Percentiles rank a stretch among this genome's conserved stretches.
phyloP scores from a whole-genome alignment of 768 basidiomycete genomes.

The Chiua virens region DNA sequence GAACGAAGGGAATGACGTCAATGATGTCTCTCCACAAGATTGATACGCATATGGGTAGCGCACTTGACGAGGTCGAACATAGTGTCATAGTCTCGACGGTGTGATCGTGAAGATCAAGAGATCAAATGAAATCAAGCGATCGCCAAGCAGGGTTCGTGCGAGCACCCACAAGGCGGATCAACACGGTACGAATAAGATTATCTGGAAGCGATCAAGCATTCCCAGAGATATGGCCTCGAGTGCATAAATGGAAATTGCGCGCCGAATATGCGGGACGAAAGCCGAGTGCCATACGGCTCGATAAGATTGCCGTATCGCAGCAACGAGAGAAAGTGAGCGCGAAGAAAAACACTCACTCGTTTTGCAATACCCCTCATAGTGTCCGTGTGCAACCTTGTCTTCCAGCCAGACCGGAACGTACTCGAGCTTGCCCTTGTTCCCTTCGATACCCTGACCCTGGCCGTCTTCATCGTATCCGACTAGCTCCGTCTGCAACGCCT shows the following conservation, averaged over 20 bases:
- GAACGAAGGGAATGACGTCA: not conserved
- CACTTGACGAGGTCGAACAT: not conserved
- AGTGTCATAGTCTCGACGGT: too few relatives aligned
- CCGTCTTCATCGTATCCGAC: constrained; percentile 46
- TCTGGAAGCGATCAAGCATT: constrained; percentile 1
- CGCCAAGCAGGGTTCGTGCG: not conserved
- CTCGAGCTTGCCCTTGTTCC: constrained; percentile 55
- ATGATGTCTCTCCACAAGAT: not conserved
- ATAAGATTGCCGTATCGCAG: constrained; percentile 7
- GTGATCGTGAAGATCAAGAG: not conserved
- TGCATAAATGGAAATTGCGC: constrained; percentile 12
- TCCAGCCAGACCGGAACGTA: constrained; percentile 93
- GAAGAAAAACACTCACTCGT: constrained; percentile 61
- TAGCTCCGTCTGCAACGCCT: constrained; percentile 65
- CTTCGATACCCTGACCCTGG: constrained; percentile 51
- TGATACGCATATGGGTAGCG: not conserved
- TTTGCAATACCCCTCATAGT: constrained; percentile 98
- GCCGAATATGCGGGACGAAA: constrained; percentile 3
- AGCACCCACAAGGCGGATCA: not conserved
- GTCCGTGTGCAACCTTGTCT: constrained; percentile 85
- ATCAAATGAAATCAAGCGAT: constrained; percentile 7
- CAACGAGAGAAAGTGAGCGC: not conserved
- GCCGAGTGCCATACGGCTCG: not conserved
- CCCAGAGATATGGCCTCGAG: not conserved
- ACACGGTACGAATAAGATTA: not conserved